Base-by-base conservation (phyloP, 768 basidiomycete genomes). In the Russula compacta region DNA sequence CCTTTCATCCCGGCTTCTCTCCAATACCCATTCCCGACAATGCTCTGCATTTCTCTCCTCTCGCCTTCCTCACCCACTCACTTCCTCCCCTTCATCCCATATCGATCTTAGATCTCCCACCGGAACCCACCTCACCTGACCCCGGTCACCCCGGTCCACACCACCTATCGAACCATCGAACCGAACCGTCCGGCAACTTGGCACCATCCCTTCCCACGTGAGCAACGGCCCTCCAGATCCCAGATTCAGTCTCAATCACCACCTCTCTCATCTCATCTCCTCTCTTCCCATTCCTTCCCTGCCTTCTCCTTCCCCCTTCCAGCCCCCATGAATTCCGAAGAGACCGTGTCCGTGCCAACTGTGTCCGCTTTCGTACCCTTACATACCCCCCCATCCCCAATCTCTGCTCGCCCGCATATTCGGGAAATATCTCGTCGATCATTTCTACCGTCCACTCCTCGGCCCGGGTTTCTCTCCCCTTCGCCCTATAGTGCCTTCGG, bases 401-500 rank as follows among this genome's bases (percentile, higher is more conserved):
- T 39, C 49, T 47, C 21, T 46, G 17, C 36, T 2, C 15, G 0
- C 42, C 50, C 49, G 49, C 33, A 43, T 17, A 43, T 51, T 36
- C 17, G 57, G 40, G 33, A 59, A 38, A 47, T 59, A 53, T 46
- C 51, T 39, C 43, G 51, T 53, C 51, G 58, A 59, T 59, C 58
- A 59, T 11, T 24, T 11, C 10, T 35, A 11, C n/a, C 4, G 5
- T n/a, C 40, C n/a, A 33, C 19, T 46, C 43, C 43, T 53, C 58
- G 58, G 58, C 51, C 58, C 58, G 51, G 51, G 11, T 9, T 51
- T 24, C 4, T 19, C 29, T 4, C 12, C 57, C 49, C 40, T 24
- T 24, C 39, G 39, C 40, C 57, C 49, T 32, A 7, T 29, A 19
- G 3, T 53, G 4, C 21, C 42, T 43, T 52, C 42, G 50, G 42